Evolutionary conservation across 2,329 filamentous ascomycete species (phyloP).

Genomic region (Fusarium acutatum): DNA sequence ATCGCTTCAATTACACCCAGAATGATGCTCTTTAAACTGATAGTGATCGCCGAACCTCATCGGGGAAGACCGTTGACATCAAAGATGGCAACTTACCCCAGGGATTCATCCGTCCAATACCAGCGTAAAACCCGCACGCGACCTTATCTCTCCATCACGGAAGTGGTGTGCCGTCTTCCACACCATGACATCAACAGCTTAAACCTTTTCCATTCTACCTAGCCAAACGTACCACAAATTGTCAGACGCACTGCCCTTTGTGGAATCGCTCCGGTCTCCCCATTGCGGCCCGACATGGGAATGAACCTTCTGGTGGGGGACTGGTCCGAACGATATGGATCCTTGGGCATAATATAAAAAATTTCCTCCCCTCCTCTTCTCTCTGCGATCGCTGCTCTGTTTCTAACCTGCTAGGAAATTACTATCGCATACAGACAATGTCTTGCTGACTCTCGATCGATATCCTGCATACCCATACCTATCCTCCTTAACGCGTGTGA

Average conservation of each 20-base stretch:
- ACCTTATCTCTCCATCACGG: conserved; percentile 22
- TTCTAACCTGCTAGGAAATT: not conserved
- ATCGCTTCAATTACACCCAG: not conserved
- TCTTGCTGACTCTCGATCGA: conserved; percentile 32
- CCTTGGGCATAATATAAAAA: conserved; percentile 20
- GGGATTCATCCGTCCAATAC: conserved; percentile 5
- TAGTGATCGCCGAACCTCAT: not conserved
- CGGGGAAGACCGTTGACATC: not conserved
- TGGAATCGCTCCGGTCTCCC: conserved; percentile 21
- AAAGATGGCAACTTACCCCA: not conserved
- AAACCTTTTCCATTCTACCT: not conserved
- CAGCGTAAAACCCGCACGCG: conserved; percentile 5
- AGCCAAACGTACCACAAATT: conserved; percentile 27
- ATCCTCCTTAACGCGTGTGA: conserved; percentile 31
- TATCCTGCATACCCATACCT: conserved; percentile 25
- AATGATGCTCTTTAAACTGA: not conserved
- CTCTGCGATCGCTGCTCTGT: not conserved
- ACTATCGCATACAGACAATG: conserved; percentile 14
- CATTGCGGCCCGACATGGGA: conserved; percentile 35
- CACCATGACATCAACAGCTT: conserved; percentile 32
- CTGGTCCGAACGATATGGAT: conserved; percentile 13
- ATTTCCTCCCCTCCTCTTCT: not conserved
- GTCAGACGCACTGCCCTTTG: conserved; percentile 15
- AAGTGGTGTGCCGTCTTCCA: conserved; percentile 24
- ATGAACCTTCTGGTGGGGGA: conserved; percentile 11